Evolutionary conservation across 2,329 filamentous ascomycete species (phyloP).

Genomic region (Arthroderma sp.): DNA sequence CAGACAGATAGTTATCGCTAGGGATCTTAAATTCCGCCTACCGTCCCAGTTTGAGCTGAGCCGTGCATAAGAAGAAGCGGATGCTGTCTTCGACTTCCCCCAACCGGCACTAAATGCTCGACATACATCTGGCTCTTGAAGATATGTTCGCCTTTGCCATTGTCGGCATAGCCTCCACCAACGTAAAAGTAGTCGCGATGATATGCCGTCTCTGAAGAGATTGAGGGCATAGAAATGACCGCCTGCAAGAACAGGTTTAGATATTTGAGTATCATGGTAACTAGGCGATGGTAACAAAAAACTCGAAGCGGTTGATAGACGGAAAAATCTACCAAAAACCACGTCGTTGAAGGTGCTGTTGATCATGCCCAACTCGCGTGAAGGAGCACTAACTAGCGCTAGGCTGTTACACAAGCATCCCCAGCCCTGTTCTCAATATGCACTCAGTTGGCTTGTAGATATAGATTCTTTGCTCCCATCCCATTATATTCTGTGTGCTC

Average conservation of each 20-base stretch:
- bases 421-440: no score
- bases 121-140: slow-evolving; percentile 17
- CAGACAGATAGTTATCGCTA: neutral
- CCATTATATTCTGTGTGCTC: no score
- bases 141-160: slow-evolving; percentile 13
- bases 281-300: no score
- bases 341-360: no score
- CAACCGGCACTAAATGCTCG: slow-evolving; percentile 13
- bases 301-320: no score
- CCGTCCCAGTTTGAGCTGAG: slow-evolving; percentile 13
- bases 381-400: no score
- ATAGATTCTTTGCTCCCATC: no score
- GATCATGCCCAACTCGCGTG: no score
- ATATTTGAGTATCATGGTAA: neutral
- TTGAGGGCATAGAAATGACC: neutral
- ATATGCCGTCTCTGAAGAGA: neutral
- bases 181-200: slow-evolving; percentile 14
- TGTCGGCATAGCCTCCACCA: slow-evolving; percentile 12
- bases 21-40: slow-evolving; percentile 4
- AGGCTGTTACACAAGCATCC: no score
- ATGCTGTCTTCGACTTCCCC: slow-evolving; percentile 5
- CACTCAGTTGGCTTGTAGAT: no score
- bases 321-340: no score
- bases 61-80: slow-evolving; percentile 16
- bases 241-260: neutral